Evolutionary conservation across 2,329 filamentous ascomycete species (phyloP).

Genomic region (Trichophyton schoenleinii): DNA sequence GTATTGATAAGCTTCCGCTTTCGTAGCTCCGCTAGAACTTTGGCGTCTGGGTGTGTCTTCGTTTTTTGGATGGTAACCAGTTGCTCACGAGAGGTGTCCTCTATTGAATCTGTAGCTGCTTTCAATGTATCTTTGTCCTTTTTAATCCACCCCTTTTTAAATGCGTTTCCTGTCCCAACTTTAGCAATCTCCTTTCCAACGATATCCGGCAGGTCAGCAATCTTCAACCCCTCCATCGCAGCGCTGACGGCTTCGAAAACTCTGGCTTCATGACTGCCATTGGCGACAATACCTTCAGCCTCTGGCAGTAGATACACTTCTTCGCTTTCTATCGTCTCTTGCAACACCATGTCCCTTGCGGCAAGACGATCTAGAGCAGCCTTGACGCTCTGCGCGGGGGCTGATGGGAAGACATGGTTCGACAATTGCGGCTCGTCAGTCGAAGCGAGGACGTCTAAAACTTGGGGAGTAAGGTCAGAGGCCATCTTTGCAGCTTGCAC

Average conservation of each 20-base stretch:
- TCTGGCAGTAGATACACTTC: constrained; percentile 64
- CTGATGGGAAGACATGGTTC: constrained; percentile 54
- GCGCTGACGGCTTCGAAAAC: constrained; percentile 63
- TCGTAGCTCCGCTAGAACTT: constrained; percentile 67
- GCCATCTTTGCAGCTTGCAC: constrained; percentile 25
- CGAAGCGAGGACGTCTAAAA: constrained; percentile 54
- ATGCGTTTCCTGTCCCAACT: constrained; percentile 88
- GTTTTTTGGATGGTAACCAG: constrained; percentile 60
- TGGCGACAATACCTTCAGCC: constrained; percentile 56
- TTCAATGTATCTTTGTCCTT: constrained; percentile 48
- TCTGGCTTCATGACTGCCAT: constrained; percentile 71
- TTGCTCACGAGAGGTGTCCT: constrained; percentile 65
- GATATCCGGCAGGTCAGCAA: constrained; percentile 51
- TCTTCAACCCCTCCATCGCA: constrained; percentile 67
- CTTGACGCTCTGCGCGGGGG: constrained; percentile 60
- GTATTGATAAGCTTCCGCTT: constrained; percentile 82
- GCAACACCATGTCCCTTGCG: constrained; percentile 75
- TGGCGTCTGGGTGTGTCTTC: constrained; percentile 57
- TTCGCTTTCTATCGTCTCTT: constrained; percentile 71
- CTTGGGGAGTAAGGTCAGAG: constrained; percentile 48
- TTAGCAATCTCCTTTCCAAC: constrained; percentile 37
- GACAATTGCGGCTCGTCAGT: constrained; percentile 53
- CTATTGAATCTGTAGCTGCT: constrained; percentile 54
- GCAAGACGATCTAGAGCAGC: constrained; percentile 74
- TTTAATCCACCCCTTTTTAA: constrained; percentile 61